Evolutionary conservation across 306 rosid genomes (phyloP).

Genomic region (Hylodesmum podocarpum): DNA sequence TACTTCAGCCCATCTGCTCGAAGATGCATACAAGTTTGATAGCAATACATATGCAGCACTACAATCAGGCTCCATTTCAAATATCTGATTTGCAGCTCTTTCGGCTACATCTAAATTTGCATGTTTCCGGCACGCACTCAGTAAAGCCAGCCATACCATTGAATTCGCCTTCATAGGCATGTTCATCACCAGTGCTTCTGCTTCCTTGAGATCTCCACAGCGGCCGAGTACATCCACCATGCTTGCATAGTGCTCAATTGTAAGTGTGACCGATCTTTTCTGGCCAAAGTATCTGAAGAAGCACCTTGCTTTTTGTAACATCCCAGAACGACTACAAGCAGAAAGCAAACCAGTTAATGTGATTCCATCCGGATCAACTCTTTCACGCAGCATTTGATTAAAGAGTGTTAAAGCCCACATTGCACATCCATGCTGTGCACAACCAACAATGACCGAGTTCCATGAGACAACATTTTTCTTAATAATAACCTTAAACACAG

Average conservation of each 20-base stretch:
- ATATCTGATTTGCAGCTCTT: slow-evolving; percentile 58
- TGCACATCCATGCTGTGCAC: slow-evolving; percentile 76
- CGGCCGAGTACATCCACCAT: slow-evolving; percentile 86
- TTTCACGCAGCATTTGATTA: slow-evolving; percentile 57
- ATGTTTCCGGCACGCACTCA: slow-evolving; percentile 68
- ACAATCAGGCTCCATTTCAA: slow-evolving; percentile 55
- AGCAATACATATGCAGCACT: slow-evolving; percentile 69
- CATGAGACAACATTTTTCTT: slow-evolving; percentile 73
- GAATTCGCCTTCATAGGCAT: slow-evolving; percentile 59
- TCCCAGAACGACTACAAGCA: slow-evolving; percentile 79
- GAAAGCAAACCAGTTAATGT: slow-evolving; percentile 80
- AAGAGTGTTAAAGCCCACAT: slow-evolving; percentile 58
- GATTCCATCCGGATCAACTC: slow-evolving; percentile 68
- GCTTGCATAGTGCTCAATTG: slow-evolving; percentile 68
- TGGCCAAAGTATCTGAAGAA: slow-evolving; percentile 52
- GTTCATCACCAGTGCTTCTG: slow-evolving; percentile 58
- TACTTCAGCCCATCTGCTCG: slow-evolving; percentile 70
- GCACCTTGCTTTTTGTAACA: slow-evolving; percentile 71
- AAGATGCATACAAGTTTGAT: slow-evolving; percentile 78
- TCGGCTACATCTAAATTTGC: slow-evolving; percentile 65
- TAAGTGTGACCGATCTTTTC: slow-evolving; percentile 42
- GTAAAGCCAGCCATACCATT: slow-evolving; percentile 72
- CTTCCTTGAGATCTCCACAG: slow-evolving; percentile 71
- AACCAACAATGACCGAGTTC: slow-evolving; percentile 76
- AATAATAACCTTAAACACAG: slow-evolving; percentile 50